Evolutionary conservation across 805 yeast species (phyloP), one percentile per base, ranked within the genome.

Genomic region (Hanseniaspora lachancei): DNA sequence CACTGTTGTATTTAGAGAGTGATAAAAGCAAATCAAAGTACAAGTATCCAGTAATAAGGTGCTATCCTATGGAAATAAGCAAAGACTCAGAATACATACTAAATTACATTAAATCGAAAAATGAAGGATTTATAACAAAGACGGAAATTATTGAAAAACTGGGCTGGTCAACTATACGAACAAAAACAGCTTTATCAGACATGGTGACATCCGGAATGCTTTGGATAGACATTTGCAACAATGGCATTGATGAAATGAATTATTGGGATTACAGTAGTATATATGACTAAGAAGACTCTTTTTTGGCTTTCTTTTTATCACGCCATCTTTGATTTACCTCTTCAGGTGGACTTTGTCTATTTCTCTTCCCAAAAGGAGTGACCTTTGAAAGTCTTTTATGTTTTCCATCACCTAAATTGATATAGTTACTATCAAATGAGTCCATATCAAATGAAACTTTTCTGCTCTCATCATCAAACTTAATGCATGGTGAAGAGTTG

Each of bases 171-270:
- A 64, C 64, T 2, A 70, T 77, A 2, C 71, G 96, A 55, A 75
- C 86, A 54, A 75, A 75, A 59, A 70, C 80, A 0, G 82, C 81
- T 5, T 64, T 91, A 5, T 82, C 85, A 40, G 91, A 85, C 47
- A 81, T 91, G 87, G 84, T 89, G 0, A 74, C 84, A 59, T 76
- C 76, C 51, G 97, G 97, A 3, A 73, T 88, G 54, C 70, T 91
- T 15, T 91, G 98, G 98, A 70, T 89, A 0, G 97, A 89, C 65
- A 68, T 69, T 7, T 43, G 46, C 3, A 18, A 32, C 5, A 62
- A 20, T 16, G 38, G 39, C 20, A 6, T 16, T 2, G 29, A 39
- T 13, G 82, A 77, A 60, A 63, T 61, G 15, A 71, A 71, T 55
- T 85, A 75, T 62, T 85, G 91, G 91, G 86, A 81, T 58, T 55